Percentiles rank a stretch among this genome's conserved stretches.
Evolutionary conservation across 2,329 filamentous ascomycete species (phyloP).

Genomic region (Hymenoscyphus linearis): DNA sequence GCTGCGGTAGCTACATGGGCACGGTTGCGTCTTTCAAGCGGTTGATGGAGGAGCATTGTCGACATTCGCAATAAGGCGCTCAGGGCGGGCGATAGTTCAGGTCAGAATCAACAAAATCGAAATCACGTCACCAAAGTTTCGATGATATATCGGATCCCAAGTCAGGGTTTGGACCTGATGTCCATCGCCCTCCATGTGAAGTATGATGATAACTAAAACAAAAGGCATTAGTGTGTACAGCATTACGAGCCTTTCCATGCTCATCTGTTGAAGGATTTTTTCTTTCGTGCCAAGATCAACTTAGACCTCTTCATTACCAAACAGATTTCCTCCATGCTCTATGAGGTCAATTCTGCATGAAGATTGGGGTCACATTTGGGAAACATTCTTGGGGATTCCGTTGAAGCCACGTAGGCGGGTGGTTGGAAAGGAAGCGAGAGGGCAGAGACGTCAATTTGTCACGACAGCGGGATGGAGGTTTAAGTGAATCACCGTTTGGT

Average conservation of each 20-base stretch:
- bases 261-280: conserved; percentile 42
- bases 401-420: not conserved
- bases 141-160: conserved; percentile 6
- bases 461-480: no score
- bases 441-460: not conserved
- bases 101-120: conserved; percentile 25
- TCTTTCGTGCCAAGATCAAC: conserved; percentile 46
- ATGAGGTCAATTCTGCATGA: conserved; percentile 57
- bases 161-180: not conserved
- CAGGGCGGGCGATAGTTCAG: conserved; percentile 24
- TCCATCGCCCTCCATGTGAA: conserved; percentile 4
- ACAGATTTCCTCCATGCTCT: conserved; percentile 46
- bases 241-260: conserved; percentile 38
- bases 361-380: conserved; percentile 50
- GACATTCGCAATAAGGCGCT: conserved; percentile 20
- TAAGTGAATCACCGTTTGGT: no score
- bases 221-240: conserved; percentile 49
- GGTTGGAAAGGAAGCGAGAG: not conserved
- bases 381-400: conserved; percentile 11
- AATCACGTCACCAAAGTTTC: conserved; percentile 13
- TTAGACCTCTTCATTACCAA: conserved; percentile 56
- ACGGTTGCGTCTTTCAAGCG: conserved; percentile 23
- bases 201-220: conserved; percentile 12
- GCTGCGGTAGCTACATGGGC: conserved; percentile 28
- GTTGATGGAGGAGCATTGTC: conserved; percentile 16